Conservation (phyloP, 108 stramenopile genomes). For the Cylindrotheca closterium region DNA sequence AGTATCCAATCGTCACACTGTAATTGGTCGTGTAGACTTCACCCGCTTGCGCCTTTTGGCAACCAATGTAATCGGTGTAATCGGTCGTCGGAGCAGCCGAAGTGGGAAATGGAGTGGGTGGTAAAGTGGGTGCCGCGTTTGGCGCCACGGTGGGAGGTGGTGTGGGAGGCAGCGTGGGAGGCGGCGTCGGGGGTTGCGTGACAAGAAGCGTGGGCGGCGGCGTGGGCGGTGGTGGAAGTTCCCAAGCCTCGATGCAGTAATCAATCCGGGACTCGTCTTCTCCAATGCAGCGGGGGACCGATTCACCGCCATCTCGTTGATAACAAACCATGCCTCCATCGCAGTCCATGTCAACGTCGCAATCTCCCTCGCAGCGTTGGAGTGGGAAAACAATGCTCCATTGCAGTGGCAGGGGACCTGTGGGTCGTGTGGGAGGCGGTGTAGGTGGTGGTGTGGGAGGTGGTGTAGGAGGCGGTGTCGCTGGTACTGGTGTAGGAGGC, state of each 20-base stretch:
- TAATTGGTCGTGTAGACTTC: constrained; percentile 12
- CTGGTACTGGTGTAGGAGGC: too few species aligned
- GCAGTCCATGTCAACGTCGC: constrained; percentile 19
- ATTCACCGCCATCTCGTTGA: constrained; percentile 8
- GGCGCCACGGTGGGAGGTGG: constrained; percentile 9
- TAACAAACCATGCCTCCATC: constrained; percentile 15
- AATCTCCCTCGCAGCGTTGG: constrained; percentile 28
- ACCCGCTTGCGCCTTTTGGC: constrained; percentile 15
- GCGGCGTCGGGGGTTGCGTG: constrained; percentile 2
- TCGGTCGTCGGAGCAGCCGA: not conserved
- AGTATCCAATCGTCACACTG: constrained; percentile 6
- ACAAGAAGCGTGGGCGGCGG: not conserved
- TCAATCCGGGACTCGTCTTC: constrained; percentile 25
- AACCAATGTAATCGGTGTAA: not conserved
- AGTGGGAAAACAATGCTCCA: constrained; percentile 1
- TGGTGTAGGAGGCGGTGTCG: too few species aligned
- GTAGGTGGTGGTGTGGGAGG: not conserved
- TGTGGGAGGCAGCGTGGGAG: constrained; percentile 11
- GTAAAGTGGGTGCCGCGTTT: constrained; percentile 6
- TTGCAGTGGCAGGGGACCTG: not conserved
- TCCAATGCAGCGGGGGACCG: constrained; percentile 26
- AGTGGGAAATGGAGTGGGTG: constrained; percentile 2
- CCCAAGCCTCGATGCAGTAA: constrained; percentile 28
- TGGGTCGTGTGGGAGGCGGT: not conserved
- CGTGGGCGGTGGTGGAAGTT: too few species aligned